Conservation (phyloP, 176 grass and related monocot genomes). For the Oropetium thomaeum region DNA sequence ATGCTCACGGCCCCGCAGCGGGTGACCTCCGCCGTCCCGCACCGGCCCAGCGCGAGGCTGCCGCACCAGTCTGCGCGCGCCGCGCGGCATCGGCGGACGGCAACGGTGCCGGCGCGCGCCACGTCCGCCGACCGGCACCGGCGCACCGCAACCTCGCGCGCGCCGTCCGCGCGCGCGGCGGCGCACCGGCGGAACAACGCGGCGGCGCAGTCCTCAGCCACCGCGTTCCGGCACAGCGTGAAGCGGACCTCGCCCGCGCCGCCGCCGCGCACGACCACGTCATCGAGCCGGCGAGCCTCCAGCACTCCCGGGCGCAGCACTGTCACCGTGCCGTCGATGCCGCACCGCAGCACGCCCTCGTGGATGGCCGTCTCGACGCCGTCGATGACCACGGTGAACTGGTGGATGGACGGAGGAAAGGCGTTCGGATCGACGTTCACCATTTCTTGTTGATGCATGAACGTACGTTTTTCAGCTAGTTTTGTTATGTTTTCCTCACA, state of each 20-base stretch:
- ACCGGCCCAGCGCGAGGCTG: conserved; percentile 37
- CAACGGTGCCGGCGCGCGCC: conserved; percentile 41
- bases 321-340: conserved; percentile 37
- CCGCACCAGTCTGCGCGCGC: conserved; percentile 58
- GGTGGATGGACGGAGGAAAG: conserved; percentile 7
- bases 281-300: not conserved
- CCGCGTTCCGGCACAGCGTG: conserved; percentile 43
- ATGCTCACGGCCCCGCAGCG: conserved; percentile 42
- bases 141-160: conserved; percentile 30
- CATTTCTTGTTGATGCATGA: conserved; percentile 2
- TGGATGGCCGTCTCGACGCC: conserved; percentile 47
- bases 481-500: not conserved
- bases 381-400: conserved; percentile 55
- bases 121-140: conserved; percentile 48
- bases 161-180: conserved; percentile 43
- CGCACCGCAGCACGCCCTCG: conserved; percentile 48
- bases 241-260: conserved; percentile 33
- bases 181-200: conserved; percentile 41
- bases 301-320: conserved; percentile 44
- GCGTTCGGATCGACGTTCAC: conserved; percentile 30
- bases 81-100: conserved; percentile 41
- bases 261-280: conserved; percentile 35
- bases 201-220: conserved; percentile 39
- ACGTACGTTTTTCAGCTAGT: not conserved
- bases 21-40: conserved; percentile 47